phyloP scores from a whole-genome alignment of 352 stramenopile species.

The Pythium phragmiticola region DNA sequence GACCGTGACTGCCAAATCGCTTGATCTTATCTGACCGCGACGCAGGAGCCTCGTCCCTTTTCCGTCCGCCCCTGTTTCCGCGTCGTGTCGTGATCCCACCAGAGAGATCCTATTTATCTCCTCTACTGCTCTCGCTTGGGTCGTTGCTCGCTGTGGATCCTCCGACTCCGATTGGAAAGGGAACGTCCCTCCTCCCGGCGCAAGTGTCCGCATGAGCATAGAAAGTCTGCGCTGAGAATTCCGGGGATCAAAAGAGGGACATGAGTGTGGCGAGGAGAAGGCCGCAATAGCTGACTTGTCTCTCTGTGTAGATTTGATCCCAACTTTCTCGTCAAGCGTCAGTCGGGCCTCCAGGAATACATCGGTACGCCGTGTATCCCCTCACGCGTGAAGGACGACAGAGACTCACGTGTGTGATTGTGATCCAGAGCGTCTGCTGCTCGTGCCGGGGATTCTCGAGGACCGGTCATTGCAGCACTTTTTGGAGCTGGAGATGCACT shows the following conservation, averaged over 20 bases:
- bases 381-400: no score
- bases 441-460: constrained; percentile 71
- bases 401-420: not conserved
- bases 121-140: not conserved
- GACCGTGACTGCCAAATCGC: constrained; percentile 79
- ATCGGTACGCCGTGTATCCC: constrained; percentile 35
- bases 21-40: constrained; percentile 82
- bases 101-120: not conserved
- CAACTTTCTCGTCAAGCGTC: constrained; percentile 77
- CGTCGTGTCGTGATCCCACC: not conserved
- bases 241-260: no score
- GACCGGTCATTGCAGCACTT: constrained; percentile 79
- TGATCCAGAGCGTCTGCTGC: constrained; percentile 44
- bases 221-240: constrained; percentile 20
- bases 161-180: not conserved
- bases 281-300: no score
- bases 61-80: not conserved
- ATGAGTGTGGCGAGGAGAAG: no score
- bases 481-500: constrained; percentile 75
- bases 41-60: not conserved
- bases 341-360: constrained; percentile 74
- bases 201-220: constrained; percentile 15
- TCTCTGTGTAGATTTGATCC: constrained; percentile 61
- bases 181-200: not conserved
- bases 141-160: not conserved